These are phyloP conservation scores for Pelargonium cotyledonis DNA, from an alignment of 441 rosid genomes.

Conservation along the genomic window DNA sequence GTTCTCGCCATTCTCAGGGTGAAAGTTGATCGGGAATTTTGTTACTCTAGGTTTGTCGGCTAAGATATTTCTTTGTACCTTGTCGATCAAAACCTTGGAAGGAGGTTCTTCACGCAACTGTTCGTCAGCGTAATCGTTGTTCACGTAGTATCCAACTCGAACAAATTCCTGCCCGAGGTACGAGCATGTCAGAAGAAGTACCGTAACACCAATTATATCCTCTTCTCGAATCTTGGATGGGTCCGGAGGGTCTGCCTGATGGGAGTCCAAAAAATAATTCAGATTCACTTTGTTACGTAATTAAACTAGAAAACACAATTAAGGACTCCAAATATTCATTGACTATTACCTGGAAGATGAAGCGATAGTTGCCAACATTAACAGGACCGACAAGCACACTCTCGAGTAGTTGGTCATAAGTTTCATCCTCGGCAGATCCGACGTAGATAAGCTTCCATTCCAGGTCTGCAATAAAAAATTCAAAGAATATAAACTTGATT, in stretches of 20 bases:
- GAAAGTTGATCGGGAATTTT: constrained; percentile 73
- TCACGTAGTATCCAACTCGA: constrained; percentile 67
- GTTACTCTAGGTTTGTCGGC: constrained; percentile 75
- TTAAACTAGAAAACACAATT: background rate
- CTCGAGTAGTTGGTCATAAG: constrained; percentile 64
- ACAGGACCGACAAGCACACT: constrained; percentile 79
- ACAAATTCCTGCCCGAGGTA: constrained; percentile 68
- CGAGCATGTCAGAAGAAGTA: constrained; percentile 66
- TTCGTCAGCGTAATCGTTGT: constrained; percentile 71
- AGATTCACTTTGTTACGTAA: background rate
- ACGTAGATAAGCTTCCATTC: constrained; percentile 79
- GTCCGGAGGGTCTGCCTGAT: constrained; percentile 74
- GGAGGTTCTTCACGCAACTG: constrained; percentile 74
- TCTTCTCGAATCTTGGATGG: constrained; percentile 67
- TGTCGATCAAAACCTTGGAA: constrained; percentile 47
- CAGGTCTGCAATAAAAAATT: constrained; percentile 35
- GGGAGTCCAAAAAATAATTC: constrained; percentile 8
- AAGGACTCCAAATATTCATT: background rate
- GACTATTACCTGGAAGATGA: constrained; percentile 39
- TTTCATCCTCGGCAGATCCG: constrained; percentile 78
- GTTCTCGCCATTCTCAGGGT: constrained; percentile 12
- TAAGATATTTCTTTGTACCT: constrained; percentile 61
- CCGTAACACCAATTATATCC: constrained; percentile 74
- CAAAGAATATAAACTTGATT: background rate
- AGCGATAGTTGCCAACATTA: constrained; percentile 60